Base-by-base conservation (phyloP, 1,284 basidiomycete genomes). In the Melampsora abietis-canadensis region DNA sequence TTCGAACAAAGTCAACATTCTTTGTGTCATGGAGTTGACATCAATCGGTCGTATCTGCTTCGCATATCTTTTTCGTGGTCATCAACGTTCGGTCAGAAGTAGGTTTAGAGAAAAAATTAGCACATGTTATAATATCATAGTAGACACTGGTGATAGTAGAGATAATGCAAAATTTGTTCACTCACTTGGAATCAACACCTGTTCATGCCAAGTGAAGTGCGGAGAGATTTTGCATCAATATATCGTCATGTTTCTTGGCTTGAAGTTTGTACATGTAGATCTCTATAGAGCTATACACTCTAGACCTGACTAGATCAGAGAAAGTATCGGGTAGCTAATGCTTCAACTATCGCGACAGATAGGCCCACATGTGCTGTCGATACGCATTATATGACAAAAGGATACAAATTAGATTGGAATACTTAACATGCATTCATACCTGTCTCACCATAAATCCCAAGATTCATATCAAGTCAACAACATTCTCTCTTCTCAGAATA, bases 401-500 rank as follows among this genome's bases (percentile, higher is more conserved):
- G 34, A 54, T 47, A 44, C 30, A 72, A 64, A 17, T 15, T 4
- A 34, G 24, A 44, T 21, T 10, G 14, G 24, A 27, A 37, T 15
- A 74, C 63, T 66, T 51, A 74, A 74, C 72, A 74, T 60, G 72
- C 72, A 67, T 74, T 74, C 72, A 74, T 74, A 61, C 54, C 72
- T 74, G n/a, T 17, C 31, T 5, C 19, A 7, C 1, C 27, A 57
- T 24, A 2, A 57, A 46, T 14, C 40, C 46, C 14, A 51, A 48
- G 57, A 66, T n/a, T 34, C 6, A 47, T 27, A 60, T 17, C n/a
- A n/a, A 8, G 4, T 37, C 51, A 40, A 12, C 14, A 5, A 48
- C 64, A 8, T 10, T n/a, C 2, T 24, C 31, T 44, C 57, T 1
- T 27, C 37, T 80, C 79, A 59, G 78, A 78, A 8, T 78, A 79